Percentiles rank a stretch among this genome's conserved stretches.
phyloP scores from a whole-genome alignment of 495 filamentous ascomycete species.

The Hypoxylon fragiforme region DNA sequence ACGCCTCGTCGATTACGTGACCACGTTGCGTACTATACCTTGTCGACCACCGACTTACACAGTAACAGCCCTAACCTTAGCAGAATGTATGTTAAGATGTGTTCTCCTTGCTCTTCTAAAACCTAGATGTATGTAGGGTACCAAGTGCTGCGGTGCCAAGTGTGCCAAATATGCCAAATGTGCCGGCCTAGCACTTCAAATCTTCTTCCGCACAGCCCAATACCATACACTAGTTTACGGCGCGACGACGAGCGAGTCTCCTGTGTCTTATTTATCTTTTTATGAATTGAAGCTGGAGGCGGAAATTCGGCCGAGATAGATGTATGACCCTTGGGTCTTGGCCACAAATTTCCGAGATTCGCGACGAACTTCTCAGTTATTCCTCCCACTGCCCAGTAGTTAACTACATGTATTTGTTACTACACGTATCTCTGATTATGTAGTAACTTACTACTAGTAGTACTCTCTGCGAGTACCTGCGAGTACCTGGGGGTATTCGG shows the following conservation, averaged over 20 bases:
- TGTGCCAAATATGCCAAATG: too few species aligned
- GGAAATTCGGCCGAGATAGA: slow-evolving; percentile 20
- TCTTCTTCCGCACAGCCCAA: background rate
- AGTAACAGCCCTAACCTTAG: background rate
- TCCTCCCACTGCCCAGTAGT: too few species aligned
- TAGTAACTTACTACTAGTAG: too few species aligned
- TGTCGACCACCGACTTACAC: background rate
- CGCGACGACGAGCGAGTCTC: background rate
- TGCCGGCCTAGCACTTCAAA: background rate
- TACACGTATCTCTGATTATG: too few species aligned
- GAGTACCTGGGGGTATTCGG: slow-evolving; percentile 13
- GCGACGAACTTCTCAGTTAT: background rate
- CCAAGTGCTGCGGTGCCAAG: background rate
- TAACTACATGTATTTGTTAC: too few species aligned
- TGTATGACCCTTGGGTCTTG: slow-evolving; percentile 2
- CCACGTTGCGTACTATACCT: slow-evolving; percentile 2
- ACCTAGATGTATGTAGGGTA: too few species aligned
- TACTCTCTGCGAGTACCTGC: too few species aligned
- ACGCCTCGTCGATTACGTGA: slow-evolving; percentile 18
- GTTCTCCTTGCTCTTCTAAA: too few species aligned
- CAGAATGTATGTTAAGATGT: slow-evolving; percentile 15
- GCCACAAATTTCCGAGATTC: slow-evolving; percentile 7
- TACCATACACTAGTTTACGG: background rate
- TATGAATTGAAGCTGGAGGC: background rate
- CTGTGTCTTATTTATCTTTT: background rate